Percentiles rank a stretch among this genome's conserved stretches.
Evolutionary conservation across 176 grass and related monocot genomes (phyloP).

Genomic region (Aegilops umbellulata): DNA sequence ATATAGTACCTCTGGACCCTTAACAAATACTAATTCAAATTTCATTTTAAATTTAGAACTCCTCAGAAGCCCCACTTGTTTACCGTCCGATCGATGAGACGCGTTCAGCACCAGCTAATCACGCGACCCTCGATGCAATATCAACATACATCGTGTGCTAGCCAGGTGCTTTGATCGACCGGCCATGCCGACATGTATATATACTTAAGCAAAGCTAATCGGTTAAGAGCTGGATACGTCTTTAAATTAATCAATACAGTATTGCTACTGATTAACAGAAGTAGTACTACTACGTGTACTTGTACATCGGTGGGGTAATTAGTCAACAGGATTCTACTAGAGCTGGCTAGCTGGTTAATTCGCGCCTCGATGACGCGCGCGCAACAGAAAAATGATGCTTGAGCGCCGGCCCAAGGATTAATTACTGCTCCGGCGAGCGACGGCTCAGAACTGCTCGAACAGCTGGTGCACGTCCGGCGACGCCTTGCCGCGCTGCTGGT

Average conservation of each 20-base stretch:
- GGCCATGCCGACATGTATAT: constrained; percentile 12
- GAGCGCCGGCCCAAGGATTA: not conserved
- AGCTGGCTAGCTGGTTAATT: constrained; percentile 30
- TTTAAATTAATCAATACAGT: constrained; percentile 18
- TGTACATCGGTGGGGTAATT: constrained; percentile 29
- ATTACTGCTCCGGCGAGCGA: not conserved
- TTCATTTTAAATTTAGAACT: no score
- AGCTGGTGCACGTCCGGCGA: constrained; percentile 32
- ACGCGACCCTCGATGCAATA: not conserved
- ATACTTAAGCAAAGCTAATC: not conserved
- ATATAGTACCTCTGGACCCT: not conserved
- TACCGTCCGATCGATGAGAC: constrained; percentile 10
- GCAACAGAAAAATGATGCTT: not conserved
- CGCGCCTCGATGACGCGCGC: not conserved
- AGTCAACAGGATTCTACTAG: constrained; percentile 20
- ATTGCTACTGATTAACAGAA: not conserved
- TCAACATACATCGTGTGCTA: not conserved
- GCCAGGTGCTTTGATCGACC: not conserved
- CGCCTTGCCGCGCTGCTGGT: constrained; percentile 41
- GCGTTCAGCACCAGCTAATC: constrained; percentile 27
- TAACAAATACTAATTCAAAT: not conserved
- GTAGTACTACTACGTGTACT: constrained; percentile 2
- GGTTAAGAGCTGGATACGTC: not conserved
- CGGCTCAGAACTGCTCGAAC: constrained; percentile 61
- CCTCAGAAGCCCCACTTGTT: not conserved